A percentile compares a stretch with the other conserved stretches of the same genome.
Conservation (phyloP, 345 rosid species). For the Schrenkiella parvula region DNA sequence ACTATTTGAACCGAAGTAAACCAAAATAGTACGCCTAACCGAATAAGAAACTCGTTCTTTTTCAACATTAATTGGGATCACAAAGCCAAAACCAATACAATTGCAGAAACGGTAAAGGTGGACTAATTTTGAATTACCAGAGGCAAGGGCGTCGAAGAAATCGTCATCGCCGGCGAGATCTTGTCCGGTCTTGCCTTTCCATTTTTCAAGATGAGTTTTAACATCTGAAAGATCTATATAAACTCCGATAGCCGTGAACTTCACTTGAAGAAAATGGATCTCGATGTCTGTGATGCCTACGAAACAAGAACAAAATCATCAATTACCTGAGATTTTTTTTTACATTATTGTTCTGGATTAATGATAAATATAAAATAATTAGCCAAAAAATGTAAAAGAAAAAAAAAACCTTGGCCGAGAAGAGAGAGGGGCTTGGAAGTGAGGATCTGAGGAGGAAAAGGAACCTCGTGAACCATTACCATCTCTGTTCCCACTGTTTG, state of each 20-base stretch:
- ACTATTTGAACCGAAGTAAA: neutral
- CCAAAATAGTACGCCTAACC: neutral
- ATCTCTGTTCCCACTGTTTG: constrained; percentile 67
- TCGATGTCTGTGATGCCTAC: constrained; percentile 90
- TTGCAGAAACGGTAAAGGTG: too few species aligned
- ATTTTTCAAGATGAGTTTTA: constrained; percentile 45
- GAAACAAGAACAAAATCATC: neutral
- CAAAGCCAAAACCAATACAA: neutral
- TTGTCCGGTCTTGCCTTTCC: constrained; percentile 74
- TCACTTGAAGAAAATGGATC: constrained; percentile 88
- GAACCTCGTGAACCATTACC: constrained; percentile 65
- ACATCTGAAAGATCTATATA: constrained; percentile 72
- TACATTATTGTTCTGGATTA: neutral
- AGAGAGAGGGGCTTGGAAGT: constrained; percentile 61
- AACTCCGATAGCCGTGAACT: constrained; percentile 92
- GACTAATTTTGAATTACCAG: constrained; percentile 44
- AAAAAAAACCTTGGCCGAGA: constrained; percentile 56
- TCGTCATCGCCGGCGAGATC: constrained; percentile 64
- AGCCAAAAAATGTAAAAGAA: neutral
- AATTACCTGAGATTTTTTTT: neutral
- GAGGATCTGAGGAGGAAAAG: constrained; percentile 60
- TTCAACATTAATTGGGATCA: neutral
- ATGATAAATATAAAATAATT: too few species aligned
- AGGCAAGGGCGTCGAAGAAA: constrained; percentile 69
- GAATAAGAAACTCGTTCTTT: neutral